Base-by-base conservation (phyloP, 148 eudicot species). In the Rhododendron simsii region DNA sequence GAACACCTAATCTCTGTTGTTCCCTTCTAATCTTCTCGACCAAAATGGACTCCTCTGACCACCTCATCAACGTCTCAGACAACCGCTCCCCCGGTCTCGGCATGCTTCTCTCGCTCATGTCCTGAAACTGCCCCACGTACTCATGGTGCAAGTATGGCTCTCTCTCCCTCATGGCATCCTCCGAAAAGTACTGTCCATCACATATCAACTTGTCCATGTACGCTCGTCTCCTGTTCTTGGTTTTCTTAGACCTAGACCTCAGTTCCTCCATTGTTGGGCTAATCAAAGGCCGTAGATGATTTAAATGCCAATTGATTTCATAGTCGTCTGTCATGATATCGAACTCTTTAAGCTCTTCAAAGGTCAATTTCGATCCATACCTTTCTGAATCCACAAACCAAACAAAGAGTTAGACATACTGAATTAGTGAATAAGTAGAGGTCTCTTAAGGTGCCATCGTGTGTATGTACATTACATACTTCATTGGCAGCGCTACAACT, bases 151-250 rank as follows among this genome's bases (percentile, higher is more conserved):
- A 90, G 78, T 97, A 97, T 3, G 99, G 99, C 84, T 97, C 98
- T 88, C 99, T 93, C 89, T 97, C 99, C 88, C 99, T 92, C 99
- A 97, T 97, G 21, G 98, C 87, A 91, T 97, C 98, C 93, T 95
- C 99, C 3, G 99, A 95, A 86, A 97, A 97, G 88, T 95, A 97
- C 33, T 93, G 78, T 63, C 99, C 99, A 79, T 88, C 94, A 39
- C 74, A 85, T n/a, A 97, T 80, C 67, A 97, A 89, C 85, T 90
- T 95, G 88, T 93, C 93, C 99, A 97, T 92, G 85, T 91, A 97
- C 0, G 99, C 99, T 53, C 96, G 87, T 79, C 99, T 93, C 85
- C 99, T 87, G 80, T 97, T 97, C 91, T 95, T 97, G 47, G 93
- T 89, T 82, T 90, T 94, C 37, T 91, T 85, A 5, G 96, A 94